Base-by-base conservation (phyloP, 345 rosid genomes). In the Arabidopsis suecica region DNA sequence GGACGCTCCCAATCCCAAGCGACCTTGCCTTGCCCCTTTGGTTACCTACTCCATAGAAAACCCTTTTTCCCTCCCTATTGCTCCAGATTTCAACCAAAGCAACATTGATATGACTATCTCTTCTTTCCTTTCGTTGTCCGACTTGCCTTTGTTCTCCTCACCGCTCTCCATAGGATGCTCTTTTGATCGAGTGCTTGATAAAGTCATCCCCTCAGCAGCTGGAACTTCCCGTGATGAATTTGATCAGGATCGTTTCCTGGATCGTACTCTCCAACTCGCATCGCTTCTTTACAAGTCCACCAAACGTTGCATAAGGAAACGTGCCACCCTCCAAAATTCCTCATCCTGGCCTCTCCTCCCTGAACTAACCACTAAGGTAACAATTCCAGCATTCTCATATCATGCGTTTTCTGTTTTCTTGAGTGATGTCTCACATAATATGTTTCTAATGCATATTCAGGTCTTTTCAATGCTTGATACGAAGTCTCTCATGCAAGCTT, bases 381-480 rank as follows among this genome's bases (percentile, higher is more conserved):
- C 10, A 53, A 9, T 13, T 71, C 10, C 49, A 55, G 51, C 33
- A 32, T 34, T 48, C 54, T 74, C 72, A 33, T 55, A 51, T 42
- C 25, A 20, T 20, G 22, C 22, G 22, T 20, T 20, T 20, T 20
- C 22, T 20, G 22, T 20, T 20, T 20, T 54, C 59, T 25, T 12
- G 37, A 36, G 36, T 40, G 69, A 50, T 67, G 66, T 56, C 45
- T 59, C 45, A 37, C 16, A 22, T 55, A 5, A 45, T 63, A 56
- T 62, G 57, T 30, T 57, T 70, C 12, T 65, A 40, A 4, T 38
- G 32, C 50, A 76, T 36, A 22, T 22, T 51, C 80, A 91, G 96
- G 91, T 93, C 9, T 89, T 93, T 74, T 89, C 97, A 14, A 83
- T 91, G 97, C 96, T 93, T 57, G 97, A 93, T 81, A 79, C 93